Percentiles rank a stretch among this genome's conserved stretches.
Evolutionary conservation across 208 protist genomes (phyloP).

Genomic region (Trypanosoma boissoni): DNA sequence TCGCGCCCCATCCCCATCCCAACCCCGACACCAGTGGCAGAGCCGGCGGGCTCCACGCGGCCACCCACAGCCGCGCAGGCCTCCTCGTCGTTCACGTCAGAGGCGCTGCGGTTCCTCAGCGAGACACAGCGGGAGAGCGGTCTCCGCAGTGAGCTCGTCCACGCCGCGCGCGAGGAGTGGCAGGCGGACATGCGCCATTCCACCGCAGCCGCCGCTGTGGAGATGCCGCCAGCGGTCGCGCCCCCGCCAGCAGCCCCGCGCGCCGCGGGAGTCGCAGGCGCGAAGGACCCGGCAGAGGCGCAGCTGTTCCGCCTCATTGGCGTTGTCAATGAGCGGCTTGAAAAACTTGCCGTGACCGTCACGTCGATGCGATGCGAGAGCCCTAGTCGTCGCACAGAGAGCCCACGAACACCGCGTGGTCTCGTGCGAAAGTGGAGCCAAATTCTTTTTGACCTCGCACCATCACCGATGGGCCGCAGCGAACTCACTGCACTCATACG

Average conservation of each 20-base stretch:
- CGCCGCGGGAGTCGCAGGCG: neutral
- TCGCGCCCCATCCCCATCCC: constrained; percentile 1
- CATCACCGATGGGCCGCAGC: neutral
- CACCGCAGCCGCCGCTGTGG: no score
- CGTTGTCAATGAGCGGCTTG: constrained; percentile 29
- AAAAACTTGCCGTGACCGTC: constrained; percentile 20
- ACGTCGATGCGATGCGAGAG: neutral
- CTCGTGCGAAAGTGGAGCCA: constrained; percentile 25
- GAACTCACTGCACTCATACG: constrained; percentile 13
- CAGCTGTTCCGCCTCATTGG: constrained; percentile 23
- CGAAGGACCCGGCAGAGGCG: constrained; percentile 4
- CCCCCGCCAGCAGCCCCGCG: neutral
- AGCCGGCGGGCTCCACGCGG: neutral
- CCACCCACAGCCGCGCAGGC: neutral
- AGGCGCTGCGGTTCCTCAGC: constrained; percentile 34
- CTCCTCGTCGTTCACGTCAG: constrained; percentile 15
- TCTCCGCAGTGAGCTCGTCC: constrained; percentile 22
- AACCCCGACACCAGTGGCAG: neutral
- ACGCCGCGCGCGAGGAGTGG: constrained; percentile 35
- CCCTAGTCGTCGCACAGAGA: neutral
- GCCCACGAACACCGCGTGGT: neutral
- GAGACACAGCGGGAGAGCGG: constrained; percentile 19
- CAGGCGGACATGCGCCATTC: constrained; percentile 12
- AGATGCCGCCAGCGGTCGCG: neutral
- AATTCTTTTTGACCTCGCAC: constrained; percentile 18